Evolutionary conservation across 2,329 filamentous ascomycete species (phyloP), one percentile per base, ranked within the genome.

Genomic region (Fusarium papillatum): DNA sequence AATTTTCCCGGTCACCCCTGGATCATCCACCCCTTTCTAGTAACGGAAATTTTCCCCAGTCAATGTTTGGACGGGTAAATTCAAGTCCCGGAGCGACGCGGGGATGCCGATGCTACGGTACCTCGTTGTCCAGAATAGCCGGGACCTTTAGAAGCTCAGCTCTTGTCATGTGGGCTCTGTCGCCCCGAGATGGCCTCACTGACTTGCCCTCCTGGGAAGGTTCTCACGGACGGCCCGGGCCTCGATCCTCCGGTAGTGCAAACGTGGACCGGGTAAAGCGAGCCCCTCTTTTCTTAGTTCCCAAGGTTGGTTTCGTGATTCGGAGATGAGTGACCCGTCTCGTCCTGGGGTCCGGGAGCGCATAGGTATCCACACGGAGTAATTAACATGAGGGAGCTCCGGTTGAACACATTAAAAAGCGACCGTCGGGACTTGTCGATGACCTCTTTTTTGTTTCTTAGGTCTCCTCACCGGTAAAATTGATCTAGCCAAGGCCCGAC

Each of bases 191-290:
- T 57, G 24, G 48, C 63, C 24, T 46, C 55, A 39, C 41, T 31
- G n/a, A 61, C 3, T 62, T 64, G 16, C 60, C 41, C 19, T 11
- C 61, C 66, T 39, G 34, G 57, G 64, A n/a, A 62, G 16, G n/a
- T 24, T 64, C 53, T 66, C 73, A 53, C 29, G 59, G 66, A 70
- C 60, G 50, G 10, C 50, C 31, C 74, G 74, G 74, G 63, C 65
- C 57, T 22, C 63, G 74, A 72, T 61, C 65, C 68, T 76, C 74
- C 74, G 74, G 59, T 57, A 62, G 48, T 76, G 74, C 65, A 72
- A 39, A 38, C 19, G 26, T 48, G 63, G 19, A 17, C 53, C 73
- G 73, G 73, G 64, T 71, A 76, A 76, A 76, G 43, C 46, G 50
- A 53, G 13, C 41, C 53, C 50, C 26, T 66, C 14, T 26, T 46